Conservation (phyloP, 805 yeast genomes). For the Yarrowia bubula region DNA sequence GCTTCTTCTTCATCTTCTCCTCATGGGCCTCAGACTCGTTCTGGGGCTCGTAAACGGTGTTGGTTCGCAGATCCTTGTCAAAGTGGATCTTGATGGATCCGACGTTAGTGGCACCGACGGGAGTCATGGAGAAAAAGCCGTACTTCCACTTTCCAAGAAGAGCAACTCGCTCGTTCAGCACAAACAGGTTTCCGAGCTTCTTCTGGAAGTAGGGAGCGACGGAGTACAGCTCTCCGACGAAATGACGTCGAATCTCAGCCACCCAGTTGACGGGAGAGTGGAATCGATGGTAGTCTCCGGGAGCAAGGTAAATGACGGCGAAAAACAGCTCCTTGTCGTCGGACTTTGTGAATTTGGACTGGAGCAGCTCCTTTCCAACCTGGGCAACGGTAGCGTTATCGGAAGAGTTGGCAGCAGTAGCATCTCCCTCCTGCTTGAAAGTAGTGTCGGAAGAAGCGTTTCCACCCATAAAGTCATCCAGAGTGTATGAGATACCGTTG, state of each 20-base stretch:
- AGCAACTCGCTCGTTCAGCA: constrained; percentile 92
- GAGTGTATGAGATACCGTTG: constrained; percentile 69
- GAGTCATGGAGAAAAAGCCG: constrained; percentile 98
- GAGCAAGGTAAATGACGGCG: constrained; percentile 92
- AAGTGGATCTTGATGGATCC: constrained; percentile 91
- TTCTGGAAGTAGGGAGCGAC: constrained; percentile 96
- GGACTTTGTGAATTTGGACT: constrained; percentile 35
- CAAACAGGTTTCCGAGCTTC: constrained; percentile 80
- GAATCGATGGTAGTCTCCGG: constrained; percentile 96
- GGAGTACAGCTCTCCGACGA: constrained; percentile 90
- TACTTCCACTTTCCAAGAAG: constrained; percentile 92
- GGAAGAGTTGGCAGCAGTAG: constrained; percentile 37
- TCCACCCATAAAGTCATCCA: constrained; percentile 66
- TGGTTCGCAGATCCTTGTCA: constrained; percentile 86
- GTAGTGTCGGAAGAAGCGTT: constrained; percentile 47
- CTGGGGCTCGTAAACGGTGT: constrained; percentile 51
- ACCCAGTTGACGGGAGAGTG: constrained; percentile 98
- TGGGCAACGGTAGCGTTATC: constrained; percentile 33
- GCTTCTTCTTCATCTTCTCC: constrained; percentile 37
- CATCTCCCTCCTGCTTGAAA: constrained; percentile 68
- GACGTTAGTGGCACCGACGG: constrained; percentile 98
- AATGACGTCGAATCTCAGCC: constrained; percentile 86
- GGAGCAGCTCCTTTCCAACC: constrained; percentile 32
- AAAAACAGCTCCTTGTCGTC: constrained; percentile 65
- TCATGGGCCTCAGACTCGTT: constrained; percentile 12